Evolutionary conservation across 1,284 basidiomycete species (phyloP).

Genomic region (Pisolithus thermaeus): DNA sequence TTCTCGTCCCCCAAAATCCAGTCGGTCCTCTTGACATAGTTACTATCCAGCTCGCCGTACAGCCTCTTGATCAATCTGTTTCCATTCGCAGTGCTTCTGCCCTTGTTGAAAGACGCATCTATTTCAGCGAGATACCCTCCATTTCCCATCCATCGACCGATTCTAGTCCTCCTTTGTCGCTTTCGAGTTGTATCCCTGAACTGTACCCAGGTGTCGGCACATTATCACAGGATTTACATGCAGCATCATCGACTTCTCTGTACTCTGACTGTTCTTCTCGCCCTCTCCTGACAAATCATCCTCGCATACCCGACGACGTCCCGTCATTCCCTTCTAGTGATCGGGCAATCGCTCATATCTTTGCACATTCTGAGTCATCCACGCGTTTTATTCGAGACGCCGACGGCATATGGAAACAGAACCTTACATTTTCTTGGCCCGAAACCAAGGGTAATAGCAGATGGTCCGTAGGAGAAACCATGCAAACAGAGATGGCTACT

Average conservation of each 20-base stretch:
- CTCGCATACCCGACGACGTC: constrained; percentile 13
- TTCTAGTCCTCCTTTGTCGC: constrained; percentile 14
- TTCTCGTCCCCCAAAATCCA: constrained; percentile 40
- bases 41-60: constrained; percentile 45
- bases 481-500: constrained; percentile 58
- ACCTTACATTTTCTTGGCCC: constrained; percentile 67
- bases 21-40: constrained; percentile 55
- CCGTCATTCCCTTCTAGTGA: constrained; percentile 17
- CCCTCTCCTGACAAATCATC: constrained; percentile 22
- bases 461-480: constrained; percentile 74
- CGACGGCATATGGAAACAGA: constrained; percentile 55
- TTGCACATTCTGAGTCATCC: constrained; percentile 54
- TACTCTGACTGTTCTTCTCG: constrained; percentile 34
- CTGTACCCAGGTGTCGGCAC: constrained; percentile 5
- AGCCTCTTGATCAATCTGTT: constrained; percentile 42
- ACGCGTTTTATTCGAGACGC: constrained; percentile 50
- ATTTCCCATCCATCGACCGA: constrained; percentile 16
- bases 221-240: constrained; percentile 25
- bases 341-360: constrained; percentile 41
- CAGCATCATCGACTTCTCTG: constrained; percentile 29
- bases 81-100: constrained; percentile 49
- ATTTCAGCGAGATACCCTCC: constrained; percentile 36
- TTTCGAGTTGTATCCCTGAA: constrained; percentile 11
- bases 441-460: constrained; percentile 57
- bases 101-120: constrained; percentile 52